Conservation (phyloP, 2,329 filamentous ascomycete species). For the Fusarium dimerum region DNA sequence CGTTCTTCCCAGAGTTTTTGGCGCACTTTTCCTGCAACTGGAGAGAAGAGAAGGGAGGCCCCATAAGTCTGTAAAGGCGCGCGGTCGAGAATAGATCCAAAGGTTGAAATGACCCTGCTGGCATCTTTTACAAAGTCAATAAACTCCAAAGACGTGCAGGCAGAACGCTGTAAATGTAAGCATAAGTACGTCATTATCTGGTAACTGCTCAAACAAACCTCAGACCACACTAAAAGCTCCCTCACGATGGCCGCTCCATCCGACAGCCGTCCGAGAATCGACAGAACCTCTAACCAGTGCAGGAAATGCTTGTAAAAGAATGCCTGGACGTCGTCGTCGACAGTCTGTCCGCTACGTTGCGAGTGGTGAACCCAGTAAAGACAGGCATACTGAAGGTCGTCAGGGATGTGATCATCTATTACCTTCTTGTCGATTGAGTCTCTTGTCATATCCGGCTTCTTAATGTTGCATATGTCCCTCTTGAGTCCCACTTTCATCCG, state of each 20-base stretch:
- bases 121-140: too few relatives aligned
- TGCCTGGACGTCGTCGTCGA: neutral
- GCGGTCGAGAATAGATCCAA: too few relatives aligned
- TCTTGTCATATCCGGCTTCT: neutral
- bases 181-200: too few relatives aligned
- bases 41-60: too few relatives aligned
- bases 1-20: too few relatives aligned
- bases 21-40: too few relatives aligned
- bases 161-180: too few relatives aligned
- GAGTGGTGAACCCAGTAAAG: slow-evolving; percentile 3
- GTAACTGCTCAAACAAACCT: too few relatives aligned
- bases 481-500: neutral
- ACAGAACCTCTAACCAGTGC: neutral
- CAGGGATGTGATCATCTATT: neutral
- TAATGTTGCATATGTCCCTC: neutral
- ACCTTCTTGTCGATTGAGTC: neutral
- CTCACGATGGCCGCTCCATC: neutral
- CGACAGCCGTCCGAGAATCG: neutral
- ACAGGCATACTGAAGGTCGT: slow-evolving; percentile 3
- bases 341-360: neutral
- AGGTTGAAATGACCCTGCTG: too few relatives aligned
- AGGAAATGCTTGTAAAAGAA: neutral
- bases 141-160: too few relatives aligned
- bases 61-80: too few relatives aligned
- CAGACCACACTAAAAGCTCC: too few relatives aligned